Evolutionary conservation across 208 protist species (phyloP).

Genomic region (Leishmania arabica): DNA sequence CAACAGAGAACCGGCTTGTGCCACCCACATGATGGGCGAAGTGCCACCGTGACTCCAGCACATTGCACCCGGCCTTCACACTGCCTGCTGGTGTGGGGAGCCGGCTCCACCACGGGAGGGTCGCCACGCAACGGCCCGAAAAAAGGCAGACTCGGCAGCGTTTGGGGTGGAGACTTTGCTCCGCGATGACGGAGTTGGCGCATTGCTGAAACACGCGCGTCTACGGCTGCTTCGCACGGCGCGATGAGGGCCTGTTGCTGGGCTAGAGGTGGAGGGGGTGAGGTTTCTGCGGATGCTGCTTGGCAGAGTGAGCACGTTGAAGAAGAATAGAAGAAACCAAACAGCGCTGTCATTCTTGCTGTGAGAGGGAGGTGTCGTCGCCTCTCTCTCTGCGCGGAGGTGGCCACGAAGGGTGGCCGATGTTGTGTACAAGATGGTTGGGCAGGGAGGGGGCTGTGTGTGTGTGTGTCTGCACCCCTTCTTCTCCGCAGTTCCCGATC

Average conservation of each 20-base stretch:
- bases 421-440: not conserved
- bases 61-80: not conserved
- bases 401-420: not conserved
- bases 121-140: too few species aligned
- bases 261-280: not conserved
- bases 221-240: not conserved
- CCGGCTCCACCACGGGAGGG: too few species aligned
- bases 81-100: not conserved
- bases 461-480: not conserved
- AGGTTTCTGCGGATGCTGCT: not conserved
- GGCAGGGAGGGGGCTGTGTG: too few species aligned
- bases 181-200: not conserved
- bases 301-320: not conserved
- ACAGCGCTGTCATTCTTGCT: not conserved
- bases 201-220: not conserved
- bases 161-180: too few species aligned
- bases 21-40: not conserved
- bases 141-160: too few species aligned
- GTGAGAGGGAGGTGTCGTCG: not conserved
- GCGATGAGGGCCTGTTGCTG: not conserved
- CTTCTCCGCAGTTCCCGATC: not conserved
- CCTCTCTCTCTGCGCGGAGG: not conserved
- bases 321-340: not conserved
- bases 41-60: not conserved
- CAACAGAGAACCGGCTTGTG: not conserved